Evolutionary conservation across 192 early-diverging fungal species (phyloP).

Genomic region (Linnemannia elongata): DNA sequence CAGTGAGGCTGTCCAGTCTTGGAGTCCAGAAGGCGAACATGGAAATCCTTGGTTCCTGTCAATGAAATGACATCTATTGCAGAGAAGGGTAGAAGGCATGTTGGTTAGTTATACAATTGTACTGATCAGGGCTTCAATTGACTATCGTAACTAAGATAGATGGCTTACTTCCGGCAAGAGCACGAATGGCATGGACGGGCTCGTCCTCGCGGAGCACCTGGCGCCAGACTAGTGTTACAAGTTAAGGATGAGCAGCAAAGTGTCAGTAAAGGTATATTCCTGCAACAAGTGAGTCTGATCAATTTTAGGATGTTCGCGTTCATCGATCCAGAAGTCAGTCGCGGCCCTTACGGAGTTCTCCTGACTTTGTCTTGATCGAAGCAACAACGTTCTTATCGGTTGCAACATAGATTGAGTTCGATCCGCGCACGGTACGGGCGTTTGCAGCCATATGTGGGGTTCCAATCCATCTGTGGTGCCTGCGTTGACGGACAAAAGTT

Average conservation of each 20-base stretch:
- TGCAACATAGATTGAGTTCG: constrained; percentile 64
- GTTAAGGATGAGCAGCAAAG: not conserved
- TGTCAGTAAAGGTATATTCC: not conserved
- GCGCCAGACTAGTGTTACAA: constrained; percentile 73
- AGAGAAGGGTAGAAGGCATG: not conserved
- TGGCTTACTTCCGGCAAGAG: constrained; percentile 67
- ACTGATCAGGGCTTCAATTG: not conserved
- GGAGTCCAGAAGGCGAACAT: constrained; percentile 61
- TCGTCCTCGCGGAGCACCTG: constrained; percentile 76
- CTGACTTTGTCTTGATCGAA: constrained; percentile 72
- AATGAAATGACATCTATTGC: constrained; percentile 56
- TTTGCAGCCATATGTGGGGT: constrained; percentile 52
- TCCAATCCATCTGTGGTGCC: constrained; percentile 71
- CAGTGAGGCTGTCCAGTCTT: constrained; percentile 60
- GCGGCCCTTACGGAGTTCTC: constrained; percentile 70
- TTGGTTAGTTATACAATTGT: not conserved
- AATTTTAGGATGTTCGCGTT: not conserved
- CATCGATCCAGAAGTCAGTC: not conserved
- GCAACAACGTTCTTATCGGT: constrained; percentile 87
- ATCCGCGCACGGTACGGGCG: constrained; percentile 44
- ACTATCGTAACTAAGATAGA: not conserved
- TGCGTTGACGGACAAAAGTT: constrained; percentile 8
- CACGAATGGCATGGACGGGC: constrained; percentile 63
- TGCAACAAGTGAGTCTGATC: not conserved
- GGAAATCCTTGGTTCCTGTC: constrained; percentile 49